Base-by-base conservation (phyloP, 352 stramenopile genomes). In the Peronospora belbahrii region DNA sequence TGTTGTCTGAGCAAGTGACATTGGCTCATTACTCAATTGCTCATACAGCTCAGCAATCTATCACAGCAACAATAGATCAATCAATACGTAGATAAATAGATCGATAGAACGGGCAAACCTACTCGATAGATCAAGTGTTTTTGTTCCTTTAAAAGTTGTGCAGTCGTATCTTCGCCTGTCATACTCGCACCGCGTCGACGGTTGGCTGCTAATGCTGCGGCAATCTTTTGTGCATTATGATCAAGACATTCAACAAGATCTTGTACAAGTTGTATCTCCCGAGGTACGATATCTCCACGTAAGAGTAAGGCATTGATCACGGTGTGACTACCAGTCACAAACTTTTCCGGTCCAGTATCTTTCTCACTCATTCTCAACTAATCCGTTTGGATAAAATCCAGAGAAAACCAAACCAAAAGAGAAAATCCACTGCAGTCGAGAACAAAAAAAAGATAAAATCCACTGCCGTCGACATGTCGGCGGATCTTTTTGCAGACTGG, bases 401-500 rank as follows among this genome's bases (percentile, higher is more conserved):
- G n/a, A n/a, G n/a, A n/a, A n/a, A n/a, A n/a, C n/a, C n/a, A n/a
- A 31, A 31, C 6, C 6, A 31, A 31, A 13, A 9, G 7, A 31
- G 6, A 31, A 13, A 31, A 11, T 31, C 7, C 22, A 25, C 22
- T 25, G 6, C 6, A 25, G 22, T 6, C 3, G 67, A 11, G n/a
- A n/a, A n/a, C n/a, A 31, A 31, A 31, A 31, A 31, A 31, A 13
- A 9, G 7, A 31, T 31, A 31, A 13, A 31, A 11, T 31, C 7
- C 22, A 25, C 22, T 25, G 6, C 6, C 3, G 22, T 6, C 3
- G 67, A 11, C 48, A 94, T 94, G 82, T 94, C 82, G 50, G 77
- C 79, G 48, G 82, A 94, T 70, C 68, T 94, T 36, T 94, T 94
- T 56, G 82, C 82, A 27, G 82, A 94, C 63, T 94, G 82, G 82